Percentiles rank a stretch among this genome's conserved stretches.
Evolutionary conservation across 2,329 filamentous ascomycete species (phyloP).

Genomic region (Cordyceps farinosa): DNA sequence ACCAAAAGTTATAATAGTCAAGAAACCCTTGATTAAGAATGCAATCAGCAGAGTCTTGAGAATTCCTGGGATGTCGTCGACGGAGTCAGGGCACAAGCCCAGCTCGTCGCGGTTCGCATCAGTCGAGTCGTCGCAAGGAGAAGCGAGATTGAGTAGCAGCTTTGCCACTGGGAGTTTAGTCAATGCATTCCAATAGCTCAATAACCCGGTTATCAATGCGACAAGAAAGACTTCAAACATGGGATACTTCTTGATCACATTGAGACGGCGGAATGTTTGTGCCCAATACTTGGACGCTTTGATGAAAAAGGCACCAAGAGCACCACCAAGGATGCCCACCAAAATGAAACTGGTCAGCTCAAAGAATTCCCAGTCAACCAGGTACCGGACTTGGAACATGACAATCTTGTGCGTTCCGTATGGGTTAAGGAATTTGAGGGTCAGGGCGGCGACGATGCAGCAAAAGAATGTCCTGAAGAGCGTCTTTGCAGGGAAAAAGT

Average conservation of each 20-base stretch:
- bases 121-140: constrained; percentile 70
- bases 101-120: constrained; percentile 59
- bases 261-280: constrained; percentile 76
- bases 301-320: constrained; percentile 87
- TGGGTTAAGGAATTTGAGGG: constrained; percentile 90
- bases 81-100: constrained; percentile 71
- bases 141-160: constrained; percentile 83
- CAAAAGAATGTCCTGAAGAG: constrained; percentile 98
- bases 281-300: constrained; percentile 93
- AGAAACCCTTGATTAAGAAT: constrained; percentile 82
- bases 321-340: constrained; percentile 82
- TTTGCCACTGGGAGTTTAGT: constrained; percentile 89
- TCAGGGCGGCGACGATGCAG: constrained; percentile 88
- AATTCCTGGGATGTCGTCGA: constrained; percentile 75
- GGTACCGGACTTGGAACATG: constrained; percentile 88
- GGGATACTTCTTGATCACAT: constrained; percentile 75
- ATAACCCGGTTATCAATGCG: constrained; percentile 74
- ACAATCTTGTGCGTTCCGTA: constrained; percentile 97
- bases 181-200: constrained; percentile 91
- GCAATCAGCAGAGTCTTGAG: constrained; percentile 69
- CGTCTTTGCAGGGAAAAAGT: constrained; percentile 97
- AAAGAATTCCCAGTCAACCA: constrained; percentile 89
- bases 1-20: constrained; percentile 90
- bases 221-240: constrained; percentile 86
- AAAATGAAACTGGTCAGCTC: constrained; percentile 81